Base-by-base conservation (phyloP, 495 filamentous ascomycete genomes). In the Bryoglossum gracile region DNA sequence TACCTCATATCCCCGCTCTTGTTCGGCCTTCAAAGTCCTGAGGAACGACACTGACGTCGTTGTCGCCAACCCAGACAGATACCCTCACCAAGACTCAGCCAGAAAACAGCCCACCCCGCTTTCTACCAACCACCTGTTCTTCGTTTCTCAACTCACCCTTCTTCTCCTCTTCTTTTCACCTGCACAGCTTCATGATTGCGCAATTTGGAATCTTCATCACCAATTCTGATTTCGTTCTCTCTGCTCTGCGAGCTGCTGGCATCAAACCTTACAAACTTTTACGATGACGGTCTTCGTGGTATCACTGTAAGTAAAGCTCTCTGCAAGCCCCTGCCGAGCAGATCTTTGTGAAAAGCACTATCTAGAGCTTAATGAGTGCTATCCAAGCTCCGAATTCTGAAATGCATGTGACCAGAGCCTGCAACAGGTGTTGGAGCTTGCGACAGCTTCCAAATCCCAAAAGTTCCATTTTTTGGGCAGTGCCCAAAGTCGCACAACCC, bases 231-330 rank as follows among this genome's bases (percentile, higher is more conserved):
- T 41, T 44, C 30, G 47, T 14, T 43, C 37, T 32, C 45, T 36
- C 28, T 23, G 36, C 46, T 37, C 36, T 23, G 32, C 36, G 30
- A 53, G 36, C 49, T 48, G 50, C 35, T 35, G 46, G 46, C 38
- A 39, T 50, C 28, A 46, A 21, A 16, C 22, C 28, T 17, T n/a
- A 39, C 16, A 48, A 43, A 44, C 48, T 52, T 14, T 59, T 72
- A 79, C 44, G 53, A 89, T 89, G 86, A 89, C 86, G 5, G 77
- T 88, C 65, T 88, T 89, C 60, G 77, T 91, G 48, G 84, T 77
- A 55, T 88, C 86, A n/a, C 71, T 91, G 86, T 91, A 75, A 74
- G 83, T 75, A 5, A 18, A 39, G 8, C 16, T 22, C 24, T 42
- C 23, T 37, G 21, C 17, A 46, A 44, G 25, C 36, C 37, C n/a